A percentile compares a stretch with the other conserved stretches of the same genome.
Evolutionary conservation across 2,329 filamentous ascomycete genomes (phyloP).

Genomic region (Didymella exigua): DNA sequence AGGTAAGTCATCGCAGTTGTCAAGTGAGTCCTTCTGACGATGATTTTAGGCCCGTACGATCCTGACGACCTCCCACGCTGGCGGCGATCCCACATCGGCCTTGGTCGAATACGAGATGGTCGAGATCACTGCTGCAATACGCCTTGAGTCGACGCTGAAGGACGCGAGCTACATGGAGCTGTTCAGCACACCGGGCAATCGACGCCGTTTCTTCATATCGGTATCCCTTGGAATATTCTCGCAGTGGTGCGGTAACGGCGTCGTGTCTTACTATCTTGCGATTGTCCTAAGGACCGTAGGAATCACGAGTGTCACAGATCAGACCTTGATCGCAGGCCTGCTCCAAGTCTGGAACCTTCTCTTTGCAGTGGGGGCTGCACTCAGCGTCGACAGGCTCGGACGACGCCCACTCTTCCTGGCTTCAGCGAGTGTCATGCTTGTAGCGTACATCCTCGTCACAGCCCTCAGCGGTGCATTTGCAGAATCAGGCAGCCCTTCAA

Average conservation of each 20-base stretch:
- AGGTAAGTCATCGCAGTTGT: too few species aligned
- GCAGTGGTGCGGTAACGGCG: slow-evolving; percentile 50
- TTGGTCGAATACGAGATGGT: slow-evolving; percentile 17
- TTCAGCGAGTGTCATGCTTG: too few species aligned
- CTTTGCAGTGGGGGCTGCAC: slow-evolving; percentile 32
- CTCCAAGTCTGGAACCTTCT: slow-evolving; percentile 50
- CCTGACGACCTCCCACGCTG: slow-evolving; percentile 61
- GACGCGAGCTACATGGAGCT: slow-evolving; percentile 19
- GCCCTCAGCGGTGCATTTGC: too few species aligned
- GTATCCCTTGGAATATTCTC: slow-evolving; percentile 45
- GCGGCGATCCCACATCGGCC: slow-evolving; percentile 44
- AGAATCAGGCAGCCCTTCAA: background rate
- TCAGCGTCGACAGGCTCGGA: slow-evolving; percentile 49
- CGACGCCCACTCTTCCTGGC: slow-evolving; percentile 53
- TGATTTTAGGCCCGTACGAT: too few species aligned
- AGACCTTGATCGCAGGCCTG: slow-evolving; percentile 45
- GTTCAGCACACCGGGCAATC: slow-evolving; percentile 44
- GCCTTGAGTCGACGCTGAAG: slow-evolving; percentile 27
- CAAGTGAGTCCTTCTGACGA: too few species aligned
- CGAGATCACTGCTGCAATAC: slow-evolving; percentile 23
- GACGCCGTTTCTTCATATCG: slow-evolving; percentile 50
- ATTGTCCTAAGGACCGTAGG: slow-evolving; percentile 48
- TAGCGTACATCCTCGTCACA: too few species aligned
- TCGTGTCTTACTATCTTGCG: slow-evolving; percentile 48
- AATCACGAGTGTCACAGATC: slow-evolving; percentile 45